Evolutionary conservation across 140 eudicot genomes (phyloP).

Genomic region (Anethum foeniculum): DNA sequence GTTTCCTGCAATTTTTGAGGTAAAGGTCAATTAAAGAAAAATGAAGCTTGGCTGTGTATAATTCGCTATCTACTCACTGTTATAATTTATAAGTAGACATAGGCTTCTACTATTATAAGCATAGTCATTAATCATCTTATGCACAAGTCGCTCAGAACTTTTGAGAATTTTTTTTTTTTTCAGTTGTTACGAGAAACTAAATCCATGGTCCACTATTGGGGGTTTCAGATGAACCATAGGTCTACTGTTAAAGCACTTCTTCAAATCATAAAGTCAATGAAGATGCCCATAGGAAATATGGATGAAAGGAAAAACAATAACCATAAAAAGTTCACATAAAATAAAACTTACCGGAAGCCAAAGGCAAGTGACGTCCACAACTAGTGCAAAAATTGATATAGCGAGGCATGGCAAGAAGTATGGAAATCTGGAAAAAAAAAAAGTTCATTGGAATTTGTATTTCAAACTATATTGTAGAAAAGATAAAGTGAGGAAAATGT

Average conservation of each 20-base stretch:
- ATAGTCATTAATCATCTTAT: no score
- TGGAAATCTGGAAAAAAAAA: conserved; percentile 54
- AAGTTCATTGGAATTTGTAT: not conserved
- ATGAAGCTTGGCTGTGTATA: not conserved
- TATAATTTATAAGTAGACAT: not conserved
- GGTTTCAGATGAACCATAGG: no score
- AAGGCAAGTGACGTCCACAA: conserved; percentile 22
- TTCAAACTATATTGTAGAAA: conserved; percentile 7
- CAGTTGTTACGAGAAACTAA: not conserved
- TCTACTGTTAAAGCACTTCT: not conserved
- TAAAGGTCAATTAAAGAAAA: not conserved
- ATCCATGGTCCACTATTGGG: no score
- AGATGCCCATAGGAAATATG: no score
- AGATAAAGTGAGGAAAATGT: not conserved
- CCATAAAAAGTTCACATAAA: not conserved
- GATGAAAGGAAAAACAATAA: no score
- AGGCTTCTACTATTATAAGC: not conserved
- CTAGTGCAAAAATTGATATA: conserved; percentile 53
- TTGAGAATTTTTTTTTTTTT: no score
- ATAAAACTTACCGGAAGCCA: conserved; percentile 39
- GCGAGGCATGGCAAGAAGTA: conserved; percentile 75
- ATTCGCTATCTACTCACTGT: not conserved
- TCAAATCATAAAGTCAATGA: no score
- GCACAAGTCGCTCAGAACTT: no score
- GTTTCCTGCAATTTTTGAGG: not conserved